These are phyloP conservation scores for Aurinia saxatilis DNA, from an alignment of 345 rosid genomes.

Conservation along the genomic window DNA sequence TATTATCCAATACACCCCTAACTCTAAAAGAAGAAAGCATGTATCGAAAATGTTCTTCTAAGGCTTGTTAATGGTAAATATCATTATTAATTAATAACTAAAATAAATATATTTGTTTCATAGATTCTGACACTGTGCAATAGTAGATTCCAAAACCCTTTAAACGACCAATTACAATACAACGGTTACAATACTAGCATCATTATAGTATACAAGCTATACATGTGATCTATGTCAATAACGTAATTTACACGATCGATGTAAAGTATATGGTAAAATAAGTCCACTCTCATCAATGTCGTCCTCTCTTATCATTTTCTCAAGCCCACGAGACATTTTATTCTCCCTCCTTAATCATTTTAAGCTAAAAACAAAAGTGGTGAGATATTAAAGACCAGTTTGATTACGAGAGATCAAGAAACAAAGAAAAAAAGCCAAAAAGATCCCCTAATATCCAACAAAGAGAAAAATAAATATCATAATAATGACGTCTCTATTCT, in stretches of 20 bases:
- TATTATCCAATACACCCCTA: too few species aligned
- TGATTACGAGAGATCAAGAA: background rate
- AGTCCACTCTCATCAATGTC: conserved; percentile 8
- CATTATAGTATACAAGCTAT: too few species aligned
- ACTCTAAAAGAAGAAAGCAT: too few species aligned
- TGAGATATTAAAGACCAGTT: background rate
- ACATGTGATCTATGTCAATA: background rate
- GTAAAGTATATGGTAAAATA: conserved; percentile 9
- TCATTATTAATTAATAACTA: too few species aligned
- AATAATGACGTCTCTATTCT: conserved; percentile 25
- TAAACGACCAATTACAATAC: too few species aligned
- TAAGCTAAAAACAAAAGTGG: background rate
- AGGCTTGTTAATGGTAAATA: too few species aligned
- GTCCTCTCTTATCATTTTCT: conserved; percentile 7
- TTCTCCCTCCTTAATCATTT: background rate
- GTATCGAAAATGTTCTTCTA: too few species aligned
- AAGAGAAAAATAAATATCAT: background rate
- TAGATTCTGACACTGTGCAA: background rate
- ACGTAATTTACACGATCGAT: conserved; percentile 20
- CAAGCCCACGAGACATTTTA: background rate
- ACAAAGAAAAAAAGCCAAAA: background rate
- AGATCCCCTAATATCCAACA: background rate
- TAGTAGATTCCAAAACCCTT: background rate
- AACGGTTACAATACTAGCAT: background rate
- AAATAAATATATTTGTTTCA: background rate